phyloP scores from a whole-genome alignment of 2,329 filamentous ascomycete species.

The Parafenestella ontariensis region DNA sequence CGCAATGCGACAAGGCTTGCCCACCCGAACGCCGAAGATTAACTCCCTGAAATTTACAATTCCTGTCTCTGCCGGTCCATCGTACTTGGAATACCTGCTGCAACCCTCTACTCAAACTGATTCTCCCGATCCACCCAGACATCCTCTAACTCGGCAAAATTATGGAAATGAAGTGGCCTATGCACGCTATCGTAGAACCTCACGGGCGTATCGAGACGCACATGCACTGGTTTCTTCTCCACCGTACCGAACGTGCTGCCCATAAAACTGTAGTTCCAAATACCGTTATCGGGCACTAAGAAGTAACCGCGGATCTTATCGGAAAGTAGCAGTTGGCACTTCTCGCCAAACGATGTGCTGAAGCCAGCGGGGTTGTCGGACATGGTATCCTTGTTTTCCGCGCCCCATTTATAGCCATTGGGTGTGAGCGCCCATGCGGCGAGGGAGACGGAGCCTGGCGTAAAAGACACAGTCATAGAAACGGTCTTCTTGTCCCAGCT shows the following conservation, averaged over 20 bases:
- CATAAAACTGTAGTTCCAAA: constrained; percentile 99
- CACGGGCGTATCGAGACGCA: constrained; percentile 88
- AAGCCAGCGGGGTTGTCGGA: constrained; percentile 96
- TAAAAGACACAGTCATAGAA: constrained; percentile 95
- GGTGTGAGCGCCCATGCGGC: constrained; percentile 93
- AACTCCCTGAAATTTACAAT: neutral
- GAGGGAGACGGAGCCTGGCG: constrained; percentile 92
- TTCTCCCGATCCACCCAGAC: constrained; percentile 93
- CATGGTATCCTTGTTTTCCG: constrained; percentile 89
- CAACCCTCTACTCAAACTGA: constrained; percentile 77
- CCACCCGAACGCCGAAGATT: neutral
- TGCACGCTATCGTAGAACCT: constrained; percentile 93
- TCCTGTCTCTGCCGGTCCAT: neutral
- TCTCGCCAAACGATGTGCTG: constrained; percentile 88
- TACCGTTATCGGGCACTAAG: constrained; percentile 85
- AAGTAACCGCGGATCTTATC: constrained; percentile 97
- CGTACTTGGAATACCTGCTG: neutral
- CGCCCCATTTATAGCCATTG: constrained; percentile 94
- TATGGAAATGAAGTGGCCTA: constrained; percentile 93
- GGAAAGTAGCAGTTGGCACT: constrained; percentile 90
- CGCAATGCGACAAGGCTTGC: neutral
- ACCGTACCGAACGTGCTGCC: constrained; percentile 84
- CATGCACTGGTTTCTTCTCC: constrained; percentile 89
- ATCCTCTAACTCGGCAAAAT: constrained; percentile 96
- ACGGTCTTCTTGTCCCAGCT: constrained; percentile 89